A percentile compares a stretch with the other conserved stretches of the same genome.
Conservation (phyloP, 2,329 filamentous ascomycete genomes). For the Phialophora verrucosa region DNA sequence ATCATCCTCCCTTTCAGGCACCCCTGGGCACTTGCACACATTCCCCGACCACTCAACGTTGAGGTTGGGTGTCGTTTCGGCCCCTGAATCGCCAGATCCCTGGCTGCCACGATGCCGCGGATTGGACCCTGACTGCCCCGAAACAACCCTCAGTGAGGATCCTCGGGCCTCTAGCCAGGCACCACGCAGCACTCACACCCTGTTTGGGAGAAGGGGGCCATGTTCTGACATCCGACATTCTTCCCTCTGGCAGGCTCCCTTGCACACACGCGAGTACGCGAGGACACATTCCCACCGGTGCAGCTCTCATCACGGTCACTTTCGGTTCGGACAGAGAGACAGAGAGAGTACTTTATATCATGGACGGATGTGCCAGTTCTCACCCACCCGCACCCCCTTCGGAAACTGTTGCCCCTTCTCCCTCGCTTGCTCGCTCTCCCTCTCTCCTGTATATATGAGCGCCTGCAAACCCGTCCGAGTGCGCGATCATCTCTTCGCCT, state of each 20-base stretch:
- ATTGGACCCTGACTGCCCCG: slow-evolving; percentile 17
- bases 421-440: not conserved
- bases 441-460: not conserved
- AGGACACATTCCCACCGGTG: not conserved
- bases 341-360: slow-evolving; percentile 21
- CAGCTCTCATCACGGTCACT: slow-evolving; percentile 15
- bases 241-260: slow-evolving; percentile 1
- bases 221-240: slow-evolving; percentile 20
- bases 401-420: not conserved
- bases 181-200: slow-evolving; percentile 8
- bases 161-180: slow-evolving; percentile 14
- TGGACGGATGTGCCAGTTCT: slow-evolving; percentile 1
- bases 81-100: slow-evolving; percentile 1
- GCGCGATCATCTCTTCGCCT: not conserved
- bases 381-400: not conserved
- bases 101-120: slow-evolving; percentile 4
- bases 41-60: slow-evolving; percentile 17
- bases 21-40: slow-evolving; percentile 10
- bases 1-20: slow-evolving; percentile 14
- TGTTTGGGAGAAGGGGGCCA: not conserved
- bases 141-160: not conserved
- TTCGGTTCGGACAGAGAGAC: not conserved
- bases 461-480: not conserved
- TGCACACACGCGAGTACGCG: not conserved
- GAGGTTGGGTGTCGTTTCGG: not conserved